Evolutionary conservation across 202 grass and related monocot species (phyloP).

Genomic region (Zizania palustris): DNA sequence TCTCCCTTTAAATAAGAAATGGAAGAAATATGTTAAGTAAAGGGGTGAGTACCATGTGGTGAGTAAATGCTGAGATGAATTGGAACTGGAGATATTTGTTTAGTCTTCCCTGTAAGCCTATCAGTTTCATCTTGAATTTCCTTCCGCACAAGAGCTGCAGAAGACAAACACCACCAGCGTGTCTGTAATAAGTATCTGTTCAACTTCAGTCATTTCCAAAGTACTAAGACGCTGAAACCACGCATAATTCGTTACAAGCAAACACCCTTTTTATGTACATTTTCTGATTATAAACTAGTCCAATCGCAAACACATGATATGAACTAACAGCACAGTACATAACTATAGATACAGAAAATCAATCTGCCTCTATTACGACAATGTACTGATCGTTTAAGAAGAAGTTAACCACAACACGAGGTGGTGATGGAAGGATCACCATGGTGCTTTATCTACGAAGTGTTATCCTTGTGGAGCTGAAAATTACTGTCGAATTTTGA

Average conservation of each 20-base stretch:
- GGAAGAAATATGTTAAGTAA: constrained; percentile 17
- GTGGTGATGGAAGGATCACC: not conserved
- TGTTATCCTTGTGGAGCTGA: constrained; percentile 4
- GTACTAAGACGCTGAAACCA: constrained; percentile 9
- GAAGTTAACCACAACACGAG: not conserved
- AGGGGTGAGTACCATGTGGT: constrained; percentile 58
- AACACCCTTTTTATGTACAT: constrained; percentile 17
- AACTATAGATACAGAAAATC: not conserved
- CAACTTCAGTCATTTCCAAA: constrained; percentile 17
- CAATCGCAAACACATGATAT: not conserved
- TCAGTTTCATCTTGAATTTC: constrained; percentile 98
- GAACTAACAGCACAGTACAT: not conserved
- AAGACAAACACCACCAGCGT: constrained; percentile 27
- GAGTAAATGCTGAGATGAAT: constrained; percentile 99
- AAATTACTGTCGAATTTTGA: constrained; percentile 5
- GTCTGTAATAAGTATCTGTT: constrained; percentile 9
- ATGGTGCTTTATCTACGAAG: not conserved
- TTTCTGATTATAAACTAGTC: not conserved
- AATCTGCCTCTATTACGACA: not conserved
- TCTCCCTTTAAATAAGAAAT: not conserved
- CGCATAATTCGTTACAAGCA: not conserved
- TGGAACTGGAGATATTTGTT: constrained; percentile 91
- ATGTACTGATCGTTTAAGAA: constrained; percentile 3
- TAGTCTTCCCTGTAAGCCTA: constrained; percentile 83
- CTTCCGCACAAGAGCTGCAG: constrained; percentile 78